These are phyloP conservation scores for Aspergillus arachidicola DNA, from an alignment of 2,329 filamentous ascomycete genomes.

Conservation along the genomic window DNA sequence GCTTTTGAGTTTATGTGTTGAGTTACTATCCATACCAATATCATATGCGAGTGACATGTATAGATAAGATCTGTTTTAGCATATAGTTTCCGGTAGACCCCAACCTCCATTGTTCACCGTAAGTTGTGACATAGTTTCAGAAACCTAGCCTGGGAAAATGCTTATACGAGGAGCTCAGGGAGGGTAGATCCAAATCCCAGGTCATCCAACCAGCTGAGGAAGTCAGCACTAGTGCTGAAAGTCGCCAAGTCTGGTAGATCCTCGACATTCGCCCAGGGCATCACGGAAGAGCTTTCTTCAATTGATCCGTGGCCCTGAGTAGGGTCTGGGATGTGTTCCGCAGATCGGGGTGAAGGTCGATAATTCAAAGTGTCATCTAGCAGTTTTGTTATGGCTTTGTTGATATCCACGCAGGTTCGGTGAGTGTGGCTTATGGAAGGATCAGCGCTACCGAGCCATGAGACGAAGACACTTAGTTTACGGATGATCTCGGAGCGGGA, in stretches of 20 bases:
- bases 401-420: conserved; percentile 20
- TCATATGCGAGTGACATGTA: neutral
- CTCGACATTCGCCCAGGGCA: neutral
- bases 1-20: neutral
- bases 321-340: neutral
- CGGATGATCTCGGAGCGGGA: conserved; percentile 29
- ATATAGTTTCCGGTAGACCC: neutral
- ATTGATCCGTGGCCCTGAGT: conserved; percentile 12
- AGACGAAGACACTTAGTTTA: conserved; percentile 24
- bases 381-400: conserved; percentile 22
- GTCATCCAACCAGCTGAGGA: conserved; percentile 11
- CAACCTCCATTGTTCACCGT: neutral
- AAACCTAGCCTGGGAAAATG: neutral
- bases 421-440: conserved; percentile 12
- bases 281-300: neutral
- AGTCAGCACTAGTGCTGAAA: conserved; percentile 6
- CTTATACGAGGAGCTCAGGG: neutral
- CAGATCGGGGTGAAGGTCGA: neutral
- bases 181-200: conserved; percentile 5
- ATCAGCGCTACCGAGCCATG: conserved; percentile 22
- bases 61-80: too few relatives aligned
- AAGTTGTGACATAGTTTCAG: neutral
- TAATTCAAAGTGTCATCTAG: conserved; percentile 26
- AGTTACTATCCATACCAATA: neutral
- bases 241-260: neutral